Base-by-base conservation (phyloP, 2,329 filamentous ascomycete genomes). In the Truncatella angustata region DNA sequence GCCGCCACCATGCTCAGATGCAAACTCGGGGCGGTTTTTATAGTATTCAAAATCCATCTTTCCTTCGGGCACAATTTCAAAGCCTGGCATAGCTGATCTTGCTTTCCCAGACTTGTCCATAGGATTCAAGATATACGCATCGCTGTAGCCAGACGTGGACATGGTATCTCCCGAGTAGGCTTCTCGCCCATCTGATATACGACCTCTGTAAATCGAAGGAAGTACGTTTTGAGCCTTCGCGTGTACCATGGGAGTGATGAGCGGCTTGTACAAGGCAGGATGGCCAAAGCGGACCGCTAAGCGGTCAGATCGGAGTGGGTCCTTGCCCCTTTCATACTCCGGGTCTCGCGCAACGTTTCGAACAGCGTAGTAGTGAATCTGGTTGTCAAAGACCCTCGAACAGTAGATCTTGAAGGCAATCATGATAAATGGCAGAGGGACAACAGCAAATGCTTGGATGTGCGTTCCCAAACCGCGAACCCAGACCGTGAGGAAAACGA, bases 201-300 rank as follows among this genome's bases (percentile, higher is more conserved):
- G 86, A 10, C 92, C 93, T 21, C 85, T 85, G 67, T 97, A 97
- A 46, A 99, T 80, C 39, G 88, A 84, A n/a, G 87, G 86, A 9
- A 99, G 79, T 36, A 94, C 80, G 54, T 94, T 91, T 63, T 94
- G 90, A 2, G 91, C 90, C 70, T 89, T 96, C 50, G 90, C 88
- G 62, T 95, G 88, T 3, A 97, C 93, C 92, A 97, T 97, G 3
- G 93, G 93, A 0, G 91, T 96, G 61, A 93, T 92, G 18, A 97
- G 79, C 3, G 89, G 87, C 69, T 88, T 89, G 75, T 94, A 96
- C 14, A 97, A 78, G 4, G 90, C 91, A 1, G 93, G 94, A 66
- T 99, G 91, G 2, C 91, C 92, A 66, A 97, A 99, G 23, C 89
- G 82, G 21, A 84, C 85, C 54, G 82, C 87, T 51, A 91, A 81